Base-by-base conservation (phyloP, 2,329 filamentous ascomycete genomes). In the Aspergillus novofumigatus region DNA sequence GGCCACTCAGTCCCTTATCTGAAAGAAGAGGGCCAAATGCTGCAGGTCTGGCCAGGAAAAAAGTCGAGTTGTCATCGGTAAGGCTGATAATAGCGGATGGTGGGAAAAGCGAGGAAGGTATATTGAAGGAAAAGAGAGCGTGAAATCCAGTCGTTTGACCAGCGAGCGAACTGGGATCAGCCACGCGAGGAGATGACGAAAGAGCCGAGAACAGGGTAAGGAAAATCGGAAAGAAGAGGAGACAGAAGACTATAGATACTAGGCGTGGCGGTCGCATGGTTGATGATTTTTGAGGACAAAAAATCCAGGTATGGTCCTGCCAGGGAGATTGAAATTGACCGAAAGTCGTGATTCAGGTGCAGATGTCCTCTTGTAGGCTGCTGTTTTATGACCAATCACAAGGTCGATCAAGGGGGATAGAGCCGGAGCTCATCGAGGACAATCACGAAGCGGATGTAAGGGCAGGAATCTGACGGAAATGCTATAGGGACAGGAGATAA, bases 1-100 rank as follows among this genome's bases (percentile, higher is more conserved):
- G 89, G 17, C 92, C 92, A 69, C 90, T 96, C 62, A 97, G 77
- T 26, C 94, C 93, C 57, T 83, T 85, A 11, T 80, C 74, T 0
- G 90, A 90, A 42, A 99, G 78, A 42, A 84, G 78, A 4, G 94
- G 91, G 0, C 94, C 94, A 76, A 97, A 99, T 42, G 91, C 92
- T 53, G 94, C 94, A 58, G 94, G 94, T 51, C 94, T 84, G 47
- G 94, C 92, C 55, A 96, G 82, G 77, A 99, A 99, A 65, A 95
- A 96, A 11, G 94, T 99, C 65, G 91, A 96, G 75, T 99, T 99
- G 76, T 99, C 94, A 75, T 97, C 92, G 69, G 92, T 96, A 60
- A 99, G 83, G 73, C 91, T 96, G 72, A 99, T 97, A 67, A 95
- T 90, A 50, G 94, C 94, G 62, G 94, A 96, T 3, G 92, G 92